Percentiles rank a stretch among this genome's conserved stretches.
These are phyloP conservation scores for Gossypium stocksii DNA, from an alignment of 345 rosid species.

Conservation along the genomic window DNA sequence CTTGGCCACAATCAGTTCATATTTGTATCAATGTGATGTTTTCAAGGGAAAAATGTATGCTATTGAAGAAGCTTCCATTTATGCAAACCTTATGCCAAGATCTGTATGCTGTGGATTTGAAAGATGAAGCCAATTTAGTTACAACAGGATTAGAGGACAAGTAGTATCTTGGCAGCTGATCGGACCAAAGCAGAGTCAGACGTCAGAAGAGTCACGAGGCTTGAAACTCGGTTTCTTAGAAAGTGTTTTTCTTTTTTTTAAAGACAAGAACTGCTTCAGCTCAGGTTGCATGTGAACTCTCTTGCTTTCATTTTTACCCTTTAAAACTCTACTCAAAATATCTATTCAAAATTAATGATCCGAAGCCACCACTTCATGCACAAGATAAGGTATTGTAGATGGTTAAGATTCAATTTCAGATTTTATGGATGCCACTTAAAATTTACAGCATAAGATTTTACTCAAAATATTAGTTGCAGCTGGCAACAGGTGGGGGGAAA, in stretches of 20 bases:
- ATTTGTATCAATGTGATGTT: not conserved
- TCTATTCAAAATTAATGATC: not conserved
- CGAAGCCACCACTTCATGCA: not conserved
- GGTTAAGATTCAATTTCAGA: no score
- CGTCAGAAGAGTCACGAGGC: not conserved
- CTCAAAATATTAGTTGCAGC: not conserved
- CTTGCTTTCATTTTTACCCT: not conserved
- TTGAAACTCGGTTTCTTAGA: not conserved
- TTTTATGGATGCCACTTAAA: not conserved
- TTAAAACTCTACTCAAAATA: not conserved
- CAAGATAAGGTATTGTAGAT: not conserved
- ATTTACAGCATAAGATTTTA: not conserved
- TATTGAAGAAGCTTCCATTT: not conserved
- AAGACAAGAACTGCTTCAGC: not conserved
- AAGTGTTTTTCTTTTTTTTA: not conserved
- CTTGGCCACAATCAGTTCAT: not conserved
- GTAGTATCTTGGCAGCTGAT: not conserved
- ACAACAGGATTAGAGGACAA: not conserved
- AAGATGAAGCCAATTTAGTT: not conserved
- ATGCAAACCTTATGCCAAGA: not conserved
- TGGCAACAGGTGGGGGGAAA: not conserved
- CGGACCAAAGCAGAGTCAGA: not conserved
- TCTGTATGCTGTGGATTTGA: not conserved
- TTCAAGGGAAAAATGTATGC: no score
- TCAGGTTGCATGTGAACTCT: not conserved